Base-by-base conservation (phyloP, 2,329 filamentous ascomycete genomes). In the Colletotrichum agaves region DNA sequence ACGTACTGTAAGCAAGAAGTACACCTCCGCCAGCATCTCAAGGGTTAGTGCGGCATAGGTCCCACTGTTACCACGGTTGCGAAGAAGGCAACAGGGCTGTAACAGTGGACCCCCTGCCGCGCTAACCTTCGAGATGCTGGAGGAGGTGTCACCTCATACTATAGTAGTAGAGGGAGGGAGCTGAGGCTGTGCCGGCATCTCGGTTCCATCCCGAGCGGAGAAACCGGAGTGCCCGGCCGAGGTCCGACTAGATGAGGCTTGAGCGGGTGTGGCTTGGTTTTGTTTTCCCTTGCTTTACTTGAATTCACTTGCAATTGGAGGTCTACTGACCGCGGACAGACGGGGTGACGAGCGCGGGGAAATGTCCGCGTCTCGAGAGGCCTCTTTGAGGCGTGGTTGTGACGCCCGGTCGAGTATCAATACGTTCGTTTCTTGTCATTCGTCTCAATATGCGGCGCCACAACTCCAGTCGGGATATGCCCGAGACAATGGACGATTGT, bases 311-410 rank as follows among this genome's bases (percentile, higher is more conserved):
- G n/a, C n/a, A n/a, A n/a, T 21, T 37, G 13, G 4, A 56, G 52
- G 52, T 56, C 52, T 41, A 17, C 52, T 56, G 52, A 35, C 52
- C n/a, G 50, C 37, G 52, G 35, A 33, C 35, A 21, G 35, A 39
- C 33, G 52, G 52, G 35, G 19, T 39, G 35, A 27, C 11, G 33
- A 19, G 52, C 52, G 52, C 52, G 52, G 52, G 35, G 52, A 56
- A 56, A 33, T 56, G 52, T 41, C 52, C 52, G 52, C 52, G 35
- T 56, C 35, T 56, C 52, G 52, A 56, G 52, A 56, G 52, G 52
- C 33, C 52, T 56, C 52, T 50, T 50, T 50, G 47, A 23, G 47
- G 47, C 47, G 33, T 50, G 52, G 52, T 33, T 41, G 52, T 17
- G 41, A 37, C 50, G 31, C 50, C 50, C 5, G 8, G 41, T 44